A percentile compares a stretch with the other conserved stretches of the same genome.
These are phyloP conservation scores for Colletotrichum australisinense DNA, from an alignment of 2,329 filamentous ascomycete genomes.

Conservation along the genomic window DNA sequence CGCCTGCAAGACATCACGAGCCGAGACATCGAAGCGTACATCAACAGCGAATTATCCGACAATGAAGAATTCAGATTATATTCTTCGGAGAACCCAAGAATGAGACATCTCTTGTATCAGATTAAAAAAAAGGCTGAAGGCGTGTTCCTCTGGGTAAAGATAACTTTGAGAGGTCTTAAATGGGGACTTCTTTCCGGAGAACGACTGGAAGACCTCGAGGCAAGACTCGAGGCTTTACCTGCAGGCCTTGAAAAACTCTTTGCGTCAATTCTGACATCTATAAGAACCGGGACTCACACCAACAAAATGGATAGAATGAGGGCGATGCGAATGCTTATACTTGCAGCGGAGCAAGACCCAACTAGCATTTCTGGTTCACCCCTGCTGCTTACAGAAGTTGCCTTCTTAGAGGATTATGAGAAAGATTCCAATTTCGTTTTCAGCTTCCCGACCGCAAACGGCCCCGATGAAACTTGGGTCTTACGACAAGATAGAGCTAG, in stretches of 20 bases:
- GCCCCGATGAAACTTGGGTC: background rate
- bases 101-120: rapidly evolving
- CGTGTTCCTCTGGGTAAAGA: conserved; percentile 7
- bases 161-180: background rate
- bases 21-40: background rate
- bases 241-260: background rate
- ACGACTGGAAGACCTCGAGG: background rate
- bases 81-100: too few relatives aligned
- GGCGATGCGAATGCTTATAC: background rate
- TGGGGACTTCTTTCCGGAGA: background rate
- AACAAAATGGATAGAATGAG: background rate
- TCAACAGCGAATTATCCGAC: background rate
- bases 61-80: background rate
- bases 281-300: background rate
- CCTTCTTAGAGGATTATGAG: background rate
- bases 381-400: background rate
- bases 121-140: background rate
- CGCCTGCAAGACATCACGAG: background rate
- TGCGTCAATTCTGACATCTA: background rate
- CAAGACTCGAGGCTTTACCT: background rate
- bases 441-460: background rate
- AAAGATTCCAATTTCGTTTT: background rate
- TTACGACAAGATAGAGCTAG: background rate
- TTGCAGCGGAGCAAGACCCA: rapidly evolving
- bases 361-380: too few relatives aligned